phyloP scores from a whole-genome alignment of 2,329 filamentous ascomycete genomes.

The Apiospora sp. region DNA sequence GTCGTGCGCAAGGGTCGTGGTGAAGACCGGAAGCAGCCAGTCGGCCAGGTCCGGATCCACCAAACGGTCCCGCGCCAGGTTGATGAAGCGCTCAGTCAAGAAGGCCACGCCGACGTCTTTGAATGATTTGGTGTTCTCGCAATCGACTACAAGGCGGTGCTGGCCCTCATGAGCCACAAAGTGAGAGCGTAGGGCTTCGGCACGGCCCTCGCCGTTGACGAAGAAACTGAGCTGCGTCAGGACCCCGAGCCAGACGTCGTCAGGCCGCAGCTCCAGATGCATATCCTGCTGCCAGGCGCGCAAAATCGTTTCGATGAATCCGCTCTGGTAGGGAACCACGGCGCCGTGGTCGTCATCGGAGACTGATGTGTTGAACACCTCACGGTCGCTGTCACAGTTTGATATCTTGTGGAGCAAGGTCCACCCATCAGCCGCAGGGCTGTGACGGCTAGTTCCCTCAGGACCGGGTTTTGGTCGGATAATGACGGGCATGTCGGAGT shows the following conservation, averaged over 20 bases:
- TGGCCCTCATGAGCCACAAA: constrained; percentile 54
- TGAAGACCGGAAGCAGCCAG: constrained; percentile 61
- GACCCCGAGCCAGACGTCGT: constrained; percentile 62
- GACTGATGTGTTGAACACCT: not conserved
- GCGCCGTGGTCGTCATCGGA: not conserved
- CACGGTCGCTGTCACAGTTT: not conserved
- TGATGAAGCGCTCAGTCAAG: constrained; percentile 27
- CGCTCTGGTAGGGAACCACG: not conserved
- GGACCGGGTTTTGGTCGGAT: not conserved
- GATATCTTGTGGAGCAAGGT: not conserved
- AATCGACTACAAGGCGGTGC: constrained; percentile 33
- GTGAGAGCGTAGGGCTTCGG: constrained; percentile 49
- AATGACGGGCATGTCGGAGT: not conserved
- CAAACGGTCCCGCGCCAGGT: constrained; percentile 43
- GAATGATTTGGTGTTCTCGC: not conserved
- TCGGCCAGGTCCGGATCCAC: constrained; percentile 48
- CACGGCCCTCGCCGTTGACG: constrained; percentile 50
- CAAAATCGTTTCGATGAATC: not conserved
- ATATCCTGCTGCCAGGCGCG: not conserved
- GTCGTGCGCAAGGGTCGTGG: constrained; percentile 56
- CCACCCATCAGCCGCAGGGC: not conserved
- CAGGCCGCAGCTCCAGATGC: constrained; percentile 31
- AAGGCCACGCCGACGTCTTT: not conserved
- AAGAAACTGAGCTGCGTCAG: constrained; percentile 55
- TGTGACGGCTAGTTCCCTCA: not conserved